Evolutionary conservation across 257 asterid species (phyloP), one percentile per base, ranked within the genome.

Genomic region (Echites panduratus): DNA sequence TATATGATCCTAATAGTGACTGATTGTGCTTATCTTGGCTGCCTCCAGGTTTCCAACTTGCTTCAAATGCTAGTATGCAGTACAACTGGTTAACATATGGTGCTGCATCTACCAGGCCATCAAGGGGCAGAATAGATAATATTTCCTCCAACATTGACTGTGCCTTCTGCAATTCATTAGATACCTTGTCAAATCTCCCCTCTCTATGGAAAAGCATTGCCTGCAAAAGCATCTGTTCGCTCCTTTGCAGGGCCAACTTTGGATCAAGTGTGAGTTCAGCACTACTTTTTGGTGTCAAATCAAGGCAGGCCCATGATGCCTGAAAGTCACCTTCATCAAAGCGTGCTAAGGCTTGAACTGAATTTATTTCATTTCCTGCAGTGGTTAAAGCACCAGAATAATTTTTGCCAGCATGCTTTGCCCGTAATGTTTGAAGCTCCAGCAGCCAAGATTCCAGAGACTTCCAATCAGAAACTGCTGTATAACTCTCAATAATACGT

Each of bases 211-310:
- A 88, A 84, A 94, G 97, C 97, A 94, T 88, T 54, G 96, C 99
- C 85, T 94, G 98, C 93, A 94, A 85, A 83, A 94, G 92, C 93
- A 94, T 90, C 76, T 94, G 99, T 76, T 94, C 99, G 62, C 99
- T 94, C 85, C 99, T 91, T 80, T 87, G 97, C 85, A 94, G 83
- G 82, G 98, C 92, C 85, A 88, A 75, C 85, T 85, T 94, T 70
- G 97, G 99, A 85, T 94, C 99, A 79, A 90, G 89, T 27, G 97
- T 94, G 81, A 85, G 92, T 74, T 91, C 91, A 68, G 78, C 85
- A 92, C 95, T 87, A 82, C 95, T 94, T 88, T 91, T 94, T 64
- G 97, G 97, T 73, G 99, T 94, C 93, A 94, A 86, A 79, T 92
- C 97, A 61, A 94, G 98, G 85, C 87, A 89, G 63, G 95, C 86